These are phyloP conservation scores for Leishmania major DNA, from an alignment of 208 protist species.

Conservation along the genomic window DNA sequence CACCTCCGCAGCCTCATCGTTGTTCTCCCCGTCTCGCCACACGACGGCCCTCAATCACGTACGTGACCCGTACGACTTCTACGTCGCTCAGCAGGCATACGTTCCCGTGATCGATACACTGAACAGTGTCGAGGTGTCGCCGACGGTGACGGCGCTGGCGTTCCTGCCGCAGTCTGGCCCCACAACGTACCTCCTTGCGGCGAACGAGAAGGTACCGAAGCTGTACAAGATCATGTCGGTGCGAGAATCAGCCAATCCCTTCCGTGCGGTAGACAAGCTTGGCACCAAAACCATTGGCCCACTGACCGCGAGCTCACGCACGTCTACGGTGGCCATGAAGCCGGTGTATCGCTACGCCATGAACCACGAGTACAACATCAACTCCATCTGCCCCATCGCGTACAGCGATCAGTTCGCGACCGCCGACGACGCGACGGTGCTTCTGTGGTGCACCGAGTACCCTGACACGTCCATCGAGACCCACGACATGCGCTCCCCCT, in stretches of 20 bases:
- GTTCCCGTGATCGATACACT: constrained; percentile 85
- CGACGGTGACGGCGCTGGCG: constrained; percentile 68
- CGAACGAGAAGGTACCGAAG: constrained; percentile 89
- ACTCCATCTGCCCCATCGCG: constrained; percentile 73
- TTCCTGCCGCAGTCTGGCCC: constrained; percentile 73
- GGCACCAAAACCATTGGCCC: constrained; percentile 53
- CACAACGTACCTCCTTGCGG: constrained; percentile 69
- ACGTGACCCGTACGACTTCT: constrained; percentile 62
- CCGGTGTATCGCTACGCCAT: constrained; percentile 70
- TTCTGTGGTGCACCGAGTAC: constrained; percentile 90
- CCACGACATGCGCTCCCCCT: constrained; percentile 65
- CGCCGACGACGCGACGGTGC: constrained; percentile 81
- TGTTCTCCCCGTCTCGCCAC: constrained; percentile 2
- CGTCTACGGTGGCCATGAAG: constrained; percentile 70
- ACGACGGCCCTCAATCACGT: constrained; percentile 22
- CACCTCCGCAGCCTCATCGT: background rate
- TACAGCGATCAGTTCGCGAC: constrained; percentile 84
- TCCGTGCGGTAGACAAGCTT: constrained; percentile 73
- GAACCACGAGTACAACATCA: constrained; percentile 88
- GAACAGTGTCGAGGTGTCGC: constrained; percentile 83
- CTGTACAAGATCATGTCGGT: constrained; percentile 83
- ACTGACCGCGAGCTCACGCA: constrained; percentile 39
- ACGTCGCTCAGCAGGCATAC: constrained; percentile 74
- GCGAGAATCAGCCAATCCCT: constrained; percentile 59
- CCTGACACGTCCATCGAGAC: constrained; percentile 84